phyloP scores from a whole-genome alignment of 2,329 filamentous ascomycete species.

The Cladosporium velox region DNA sequence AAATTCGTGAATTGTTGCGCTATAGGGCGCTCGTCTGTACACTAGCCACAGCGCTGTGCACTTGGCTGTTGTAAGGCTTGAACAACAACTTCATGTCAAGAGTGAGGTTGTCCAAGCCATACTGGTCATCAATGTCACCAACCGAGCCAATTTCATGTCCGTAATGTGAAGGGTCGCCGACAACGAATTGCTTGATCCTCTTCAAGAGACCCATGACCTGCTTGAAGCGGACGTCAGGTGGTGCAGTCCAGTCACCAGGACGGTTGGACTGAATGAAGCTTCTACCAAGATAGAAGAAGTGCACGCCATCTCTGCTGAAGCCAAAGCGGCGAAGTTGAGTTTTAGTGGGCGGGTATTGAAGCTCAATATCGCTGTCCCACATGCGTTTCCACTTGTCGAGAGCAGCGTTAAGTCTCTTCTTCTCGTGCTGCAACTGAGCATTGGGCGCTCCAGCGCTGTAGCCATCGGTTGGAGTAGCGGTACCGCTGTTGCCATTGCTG shows the following conservation, averaged over 20 bases:
- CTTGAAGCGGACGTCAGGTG: conserved; percentile 60
- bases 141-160: conserved; percentile 70
- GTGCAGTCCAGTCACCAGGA: conserved; percentile 53
- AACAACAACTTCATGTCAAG: conserved; percentile 73
- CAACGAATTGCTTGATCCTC: conserved; percentile 61
- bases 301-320: conserved; percentile 70
- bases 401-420: conserved; percentile 52
- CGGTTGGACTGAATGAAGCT: conserved; percentile 60
- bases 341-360: conserved; percentile 63
- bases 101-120: conserved; percentile 64
- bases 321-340: conserved; percentile 59
- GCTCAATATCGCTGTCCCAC: conserved; percentile 70
- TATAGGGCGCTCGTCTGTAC: conserved; percentile 34
- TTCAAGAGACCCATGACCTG: conserved; percentile 63
- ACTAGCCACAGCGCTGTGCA: conserved; percentile 38
- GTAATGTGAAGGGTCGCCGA: conserved; percentile 63
- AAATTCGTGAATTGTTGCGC: conserved; percentile 19
- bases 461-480: conserved; percentile 45
- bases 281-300: conserved; percentile 72
- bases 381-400: conserved; percentile 71
- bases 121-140: conserved; percentile 67
- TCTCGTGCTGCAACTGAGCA: conserved; percentile 51
- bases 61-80: conserved; percentile 53
- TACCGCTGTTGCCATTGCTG: conserved; percentile 41
- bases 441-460: conserved; percentile 49